Percentiles rank a stretch among this genome's conserved stretches.
Conservation (phyloP, 257 asterid species). For the Solanum bulbocastanum region DNA sequence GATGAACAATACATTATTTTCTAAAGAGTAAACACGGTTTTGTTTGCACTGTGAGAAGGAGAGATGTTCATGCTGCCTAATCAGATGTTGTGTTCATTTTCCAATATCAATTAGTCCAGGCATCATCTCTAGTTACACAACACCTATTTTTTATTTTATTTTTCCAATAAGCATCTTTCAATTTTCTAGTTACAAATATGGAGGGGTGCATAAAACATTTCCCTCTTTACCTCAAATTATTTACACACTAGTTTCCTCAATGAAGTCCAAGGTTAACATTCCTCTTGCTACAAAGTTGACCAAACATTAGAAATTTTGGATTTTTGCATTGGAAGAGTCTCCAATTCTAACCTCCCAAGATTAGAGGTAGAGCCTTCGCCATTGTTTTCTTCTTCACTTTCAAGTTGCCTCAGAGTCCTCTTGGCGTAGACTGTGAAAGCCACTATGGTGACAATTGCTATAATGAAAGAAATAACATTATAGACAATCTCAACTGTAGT, state of each 20-base stretch:
- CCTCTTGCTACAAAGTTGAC: slow-evolving; percentile 4
- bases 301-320: slow-evolving; percentile 18
- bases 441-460: slow-evolving; percentile 50
- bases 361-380: slow-evolving; percentile 15
- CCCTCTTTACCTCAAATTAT: neutral
- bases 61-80: neutral
- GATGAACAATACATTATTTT: neutral
- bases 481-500: slow-evolving; percentile 68
- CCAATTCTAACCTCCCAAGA: slow-evolving; percentile 36
- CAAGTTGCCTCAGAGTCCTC: slow-evolving; percentile 49
- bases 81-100: neutral
- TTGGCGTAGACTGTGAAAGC: slow-evolving; percentile 64
- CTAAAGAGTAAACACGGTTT: neutral
- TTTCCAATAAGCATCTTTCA: neutral
- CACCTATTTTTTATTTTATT: neutral
- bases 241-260: slow-evolving; percentile 11
- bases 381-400: slow-evolving; percentile 31
- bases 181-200: neutral
- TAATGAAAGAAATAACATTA: slow-evolving; percentile 57
- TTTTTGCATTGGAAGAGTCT: slow-evolving; percentile 53
- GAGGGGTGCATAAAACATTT: neutral
- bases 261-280: neutral
- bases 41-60: neutral
- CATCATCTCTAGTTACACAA: neutral
- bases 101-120: neutral